Conservation (phyloP, 148 eudicot genomes). For the Rhododendron molle region DNA sequence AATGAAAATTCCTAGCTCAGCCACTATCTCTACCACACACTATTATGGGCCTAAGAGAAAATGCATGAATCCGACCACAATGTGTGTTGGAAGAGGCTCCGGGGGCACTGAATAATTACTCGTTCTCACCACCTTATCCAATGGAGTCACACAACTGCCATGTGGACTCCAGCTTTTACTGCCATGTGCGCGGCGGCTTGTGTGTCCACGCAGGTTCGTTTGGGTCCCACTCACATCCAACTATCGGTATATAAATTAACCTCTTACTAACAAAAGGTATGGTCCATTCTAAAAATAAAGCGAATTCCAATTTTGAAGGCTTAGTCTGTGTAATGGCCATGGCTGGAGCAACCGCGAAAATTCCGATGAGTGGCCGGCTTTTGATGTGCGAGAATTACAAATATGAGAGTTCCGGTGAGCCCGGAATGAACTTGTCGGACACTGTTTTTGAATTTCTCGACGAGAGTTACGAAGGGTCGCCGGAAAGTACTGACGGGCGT, state of each 20-base stretch:
- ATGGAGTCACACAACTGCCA: not conserved
- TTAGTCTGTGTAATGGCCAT: slow-evolving; percentile 16
- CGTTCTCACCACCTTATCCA: not conserved
- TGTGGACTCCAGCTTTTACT: slow-evolving; percentile 9
- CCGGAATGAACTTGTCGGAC: slow-evolving; percentile 41
- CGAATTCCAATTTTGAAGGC: not conserved
- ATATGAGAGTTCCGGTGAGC: slow-evolving; percentile 24
- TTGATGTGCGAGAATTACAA: slow-evolving; percentile 14
- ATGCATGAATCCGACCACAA: too few species aligned
- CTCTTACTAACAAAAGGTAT: not conserved
- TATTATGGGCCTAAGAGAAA: too few species aligned
- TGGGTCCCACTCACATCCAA: not conserved
- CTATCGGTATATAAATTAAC: not conserved
- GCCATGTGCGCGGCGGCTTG: slow-evolving; percentile 50
- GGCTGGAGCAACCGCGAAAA: slow-evolving; percentile 28
- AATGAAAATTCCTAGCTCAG: too few species aligned
- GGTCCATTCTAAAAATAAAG: not conserved
- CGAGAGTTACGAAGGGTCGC: slow-evolving; percentile 16
- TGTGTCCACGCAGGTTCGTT: slow-evolving; percentile 13
- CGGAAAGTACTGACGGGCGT: slow-evolving; percentile 26
- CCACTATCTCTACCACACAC: too few species aligned
- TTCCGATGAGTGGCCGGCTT: slow-evolving; percentile 28
- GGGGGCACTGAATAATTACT: not conserved
- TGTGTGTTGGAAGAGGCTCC: too few species aligned
- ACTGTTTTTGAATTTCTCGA: slow-evolving; percentile 54